Base-by-base conservation (phyloP, 768 basidiomycete species). In the Phanerodontia chrysosporium region DNA sequence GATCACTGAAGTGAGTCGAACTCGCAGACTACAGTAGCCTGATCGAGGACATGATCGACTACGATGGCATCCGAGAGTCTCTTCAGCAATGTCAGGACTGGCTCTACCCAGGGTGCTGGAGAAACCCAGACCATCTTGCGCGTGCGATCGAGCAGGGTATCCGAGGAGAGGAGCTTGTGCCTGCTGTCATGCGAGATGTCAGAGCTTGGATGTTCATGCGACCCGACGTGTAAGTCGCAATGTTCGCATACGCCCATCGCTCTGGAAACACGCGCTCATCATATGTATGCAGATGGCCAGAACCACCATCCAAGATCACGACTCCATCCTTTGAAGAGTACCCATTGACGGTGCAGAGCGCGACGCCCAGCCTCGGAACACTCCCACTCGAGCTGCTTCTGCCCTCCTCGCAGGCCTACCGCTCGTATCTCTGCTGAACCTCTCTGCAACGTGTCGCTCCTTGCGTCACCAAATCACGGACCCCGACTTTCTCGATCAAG, bases 181-280 rank as follows among this genome's bases (percentile, higher is more conserved):
- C 55, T 24, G 55, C 55, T 9, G 9, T 57, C 45, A 32, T 57
- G 45, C 45, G 27, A 1, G 55, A 57, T 30, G 10, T 27, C 10
- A 44, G 55, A 18, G 45, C 30, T 6, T 57, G 55, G 55, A 57
- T 57, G 55, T 57, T 57, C 46, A 49, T 57, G 55, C 44, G 55
- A 2, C 55, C 55, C 8, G 44, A 57, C 46, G 36, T 57, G 55
- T 57, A 30, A 6, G 55, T 30, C 22, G 25, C n/a, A 1, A 25
- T 13, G n/a, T n/a, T 44, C 21, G n/a, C n/a, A n/a, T n/a, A 13
- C 32, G 6, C 25, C 48, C 25, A 14, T 28, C 48, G 14, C 16
- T 28, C 3, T 12, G 48, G 5, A 25, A 5, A 18, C 44, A 18
- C 48, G 28, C 18, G 12, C 48, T 49, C 2, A 49, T 22, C 48